Conservation (phyloP, 108 stramenopile species). For the Cyclotella baltica region DNA sequence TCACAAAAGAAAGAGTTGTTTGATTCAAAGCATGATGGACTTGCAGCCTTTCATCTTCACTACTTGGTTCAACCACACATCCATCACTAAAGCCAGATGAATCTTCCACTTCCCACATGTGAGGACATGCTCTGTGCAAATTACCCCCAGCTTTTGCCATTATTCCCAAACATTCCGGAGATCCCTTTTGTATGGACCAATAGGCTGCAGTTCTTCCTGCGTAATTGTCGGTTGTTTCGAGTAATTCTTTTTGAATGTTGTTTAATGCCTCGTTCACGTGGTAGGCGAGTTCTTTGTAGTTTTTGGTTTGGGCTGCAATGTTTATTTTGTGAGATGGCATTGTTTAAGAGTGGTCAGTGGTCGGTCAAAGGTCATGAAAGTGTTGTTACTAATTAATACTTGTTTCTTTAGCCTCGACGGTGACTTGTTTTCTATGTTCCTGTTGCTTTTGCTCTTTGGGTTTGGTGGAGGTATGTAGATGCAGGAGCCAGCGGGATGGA, state of each 20-base stretch:
- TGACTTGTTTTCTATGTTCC: no score
- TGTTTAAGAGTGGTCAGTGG: no score
- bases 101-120: not conserved
- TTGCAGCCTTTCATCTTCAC: not conserved
- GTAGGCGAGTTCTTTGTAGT: not conserved
- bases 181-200: constrained; percentile 6
- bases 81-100: not conserved
- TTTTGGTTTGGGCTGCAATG: constrained; percentile 6
- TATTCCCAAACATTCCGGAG: constrained; percentile 10
- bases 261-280: not conserved
- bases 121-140: constrained; percentile 9
- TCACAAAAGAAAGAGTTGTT: not conserved
- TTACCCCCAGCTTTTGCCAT: constrained; percentile 8
- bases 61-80: not conserved
- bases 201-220: not conserved
- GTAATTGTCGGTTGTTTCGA: constrained; percentile 2
- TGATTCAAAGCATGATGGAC: constrained; percentile 3
- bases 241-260: not conserved
- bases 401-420: no score
- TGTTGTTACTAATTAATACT: no score
- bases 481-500: no score
- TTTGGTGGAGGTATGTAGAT: no score
- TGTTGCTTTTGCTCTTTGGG: no score
- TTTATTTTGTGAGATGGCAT: constrained; percentile 3
- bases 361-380: no score